Percentiles rank a stretch among this genome's conserved stretches.
Evolutionary conservation across 106 monocot species (phyloP).

Genomic region (Iris macrosiphon): DNA sequence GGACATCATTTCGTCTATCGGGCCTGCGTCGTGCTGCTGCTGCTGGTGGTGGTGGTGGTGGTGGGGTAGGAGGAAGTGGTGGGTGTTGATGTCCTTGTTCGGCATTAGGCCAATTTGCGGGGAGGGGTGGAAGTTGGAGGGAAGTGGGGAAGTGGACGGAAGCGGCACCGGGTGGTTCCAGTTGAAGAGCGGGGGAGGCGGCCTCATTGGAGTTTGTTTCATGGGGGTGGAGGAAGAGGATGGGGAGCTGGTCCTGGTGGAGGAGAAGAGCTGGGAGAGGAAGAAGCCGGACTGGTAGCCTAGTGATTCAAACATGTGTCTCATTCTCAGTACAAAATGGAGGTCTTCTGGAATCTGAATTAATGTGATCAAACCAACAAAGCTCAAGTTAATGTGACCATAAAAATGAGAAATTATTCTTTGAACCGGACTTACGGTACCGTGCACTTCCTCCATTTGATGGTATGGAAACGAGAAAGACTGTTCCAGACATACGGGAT

Average conservation of each 20-base stretch:
- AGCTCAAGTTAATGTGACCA: too few relatives aligned
- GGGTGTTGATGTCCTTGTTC: conserved; percentile 16
- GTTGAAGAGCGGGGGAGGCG: conserved; percentile 41
- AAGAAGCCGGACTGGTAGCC: conserved; percentile 87
- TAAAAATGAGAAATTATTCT: background rate
- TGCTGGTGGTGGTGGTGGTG: too few relatives aligned
- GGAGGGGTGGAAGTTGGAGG: conserved; percentile 20
- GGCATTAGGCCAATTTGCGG: conserved; percentile 8
- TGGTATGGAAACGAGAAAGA: background rate
- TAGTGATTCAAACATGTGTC: conserved; percentile 82
- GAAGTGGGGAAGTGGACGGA: conserved; percentile 9
- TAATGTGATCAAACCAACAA: too few relatives aligned
- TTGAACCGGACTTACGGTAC: background rate
- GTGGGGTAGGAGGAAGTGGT: conserved; percentile 22
- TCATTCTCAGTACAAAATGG: conserved; percentile 86
- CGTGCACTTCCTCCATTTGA: background rate
- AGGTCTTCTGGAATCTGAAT: conserved; percentile 89
- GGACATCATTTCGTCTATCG: conserved; percentile 36
- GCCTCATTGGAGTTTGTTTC: conserved; percentile 30
- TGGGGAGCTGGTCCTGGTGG: conserved; percentile 30
- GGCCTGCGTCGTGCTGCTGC: conserved; percentile 9
- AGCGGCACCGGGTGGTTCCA: conserved; percentile 36
- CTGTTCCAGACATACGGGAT: too few relatives aligned
- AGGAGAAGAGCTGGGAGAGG: conserved; percentile 85
- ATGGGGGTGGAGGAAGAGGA: conserved; percentile 13